Base-by-base conservation (phyloP, 371 early-diverging fungal genomes). In the Caulochytrium protostelioides region DNA sequence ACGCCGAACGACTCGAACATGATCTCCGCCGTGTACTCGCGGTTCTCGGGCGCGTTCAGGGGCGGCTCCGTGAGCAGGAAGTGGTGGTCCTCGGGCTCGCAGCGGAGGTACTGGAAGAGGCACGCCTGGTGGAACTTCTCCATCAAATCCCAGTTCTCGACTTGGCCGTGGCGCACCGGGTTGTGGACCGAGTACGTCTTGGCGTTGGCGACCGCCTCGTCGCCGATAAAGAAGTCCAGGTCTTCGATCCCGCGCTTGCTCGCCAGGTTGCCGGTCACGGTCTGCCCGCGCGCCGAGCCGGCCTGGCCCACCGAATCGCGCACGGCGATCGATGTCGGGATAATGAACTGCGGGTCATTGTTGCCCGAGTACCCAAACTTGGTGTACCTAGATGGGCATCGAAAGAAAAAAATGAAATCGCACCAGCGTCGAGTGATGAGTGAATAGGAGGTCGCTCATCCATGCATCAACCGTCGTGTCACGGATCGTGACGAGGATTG, bases 321-420 rank as follows among this genome's bases (percentile, higher is more conserved):
- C 22, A 78, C 78, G 25, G 81, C 76, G 43, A 95, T 89, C 30
- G 69, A 79, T 0, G 95, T 83, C 4, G 92, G 92, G 42, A 91
- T 81, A 42, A 90, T 83, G 59, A 81, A 86, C 32, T 85, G 83
- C 14, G 95, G 95, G 44, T 82, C 84, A 41, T 76, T 78, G 65
- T 91, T 91, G 18, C 95, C 92, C 37, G 91, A 83, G 56, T 84
- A 95, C 31, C 95, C 95, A 73, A 91, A 77, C 59, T 95, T 95
- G 55, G 95, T 86, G 56, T 84, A 91, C 36, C 90, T 89, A 51
- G 15, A 20, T 20, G 8, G 16, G n/a, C n/a, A n/a, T n/a, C n/a
- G n/a, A n/a, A n/a, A n/a, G n/a, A n/a, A n/a, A n/a, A n/a, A n/a
- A n/a, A n/a, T n/a, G n/a, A n/a, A n/a, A n/a, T n/a, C n/a, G n/a